Conservation (phyloP, 1,139 yeast genomes). For the Saccharomyces pastorianus region DNA sequence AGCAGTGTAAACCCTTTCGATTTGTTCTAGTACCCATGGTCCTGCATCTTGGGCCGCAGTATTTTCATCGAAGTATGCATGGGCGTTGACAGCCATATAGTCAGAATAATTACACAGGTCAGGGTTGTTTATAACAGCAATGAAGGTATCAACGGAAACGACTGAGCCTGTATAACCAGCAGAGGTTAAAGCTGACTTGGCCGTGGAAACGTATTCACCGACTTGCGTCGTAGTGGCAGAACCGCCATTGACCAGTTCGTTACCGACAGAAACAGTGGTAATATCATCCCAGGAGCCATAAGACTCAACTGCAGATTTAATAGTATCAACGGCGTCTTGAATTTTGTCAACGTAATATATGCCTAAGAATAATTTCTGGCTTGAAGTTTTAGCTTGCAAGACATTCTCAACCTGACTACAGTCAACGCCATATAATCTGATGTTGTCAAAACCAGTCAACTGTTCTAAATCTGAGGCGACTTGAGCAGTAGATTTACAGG, state of each 20-base stretch:
- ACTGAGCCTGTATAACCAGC: conserved; percentile 62
- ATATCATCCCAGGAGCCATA: conserved; percentile 64
- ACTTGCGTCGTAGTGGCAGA: conserved; percentile 51
- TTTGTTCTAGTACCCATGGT: conserved; percentile 58
- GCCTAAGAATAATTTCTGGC: conserved; percentile 67
- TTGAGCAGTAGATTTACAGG: conserved; percentile 56
- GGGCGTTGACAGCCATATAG: conserved; percentile 74
- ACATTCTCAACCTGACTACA: conserved; percentile 70
- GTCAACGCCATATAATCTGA: conserved; percentile 80
- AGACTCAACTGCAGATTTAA: conserved; percentile 45
- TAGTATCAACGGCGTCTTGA: conserved; percentile 44
- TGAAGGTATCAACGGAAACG: conserved; percentile 73
- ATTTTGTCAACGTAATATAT: conserved; percentile 51
- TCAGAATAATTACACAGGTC: conserved; percentile 62
- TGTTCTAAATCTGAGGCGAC: conserved; percentile 53
- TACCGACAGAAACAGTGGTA: conserved; percentile 69
- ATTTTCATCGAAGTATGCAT: conserved; percentile 71
- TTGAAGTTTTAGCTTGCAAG: conserved; percentile 48
- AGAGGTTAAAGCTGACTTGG: conserved; percentile 51
- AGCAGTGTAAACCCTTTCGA: conserved; percentile 54
- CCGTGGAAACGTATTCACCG: conserved; percentile 45
- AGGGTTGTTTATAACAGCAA: conserved; percentile 64
- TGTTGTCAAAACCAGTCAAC: conserved; percentile 47
- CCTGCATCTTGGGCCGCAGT: conserved; percentile 62
- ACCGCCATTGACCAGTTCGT: conserved; percentile 69